A percentile compares a stretch with the other conserved stretches of the same genome.
These are phyloP conservation scores for Sporothrix inflata DNA, from an alignment of 2,329 filamentous ascomycete species.

Conservation along the genomic window DNA sequence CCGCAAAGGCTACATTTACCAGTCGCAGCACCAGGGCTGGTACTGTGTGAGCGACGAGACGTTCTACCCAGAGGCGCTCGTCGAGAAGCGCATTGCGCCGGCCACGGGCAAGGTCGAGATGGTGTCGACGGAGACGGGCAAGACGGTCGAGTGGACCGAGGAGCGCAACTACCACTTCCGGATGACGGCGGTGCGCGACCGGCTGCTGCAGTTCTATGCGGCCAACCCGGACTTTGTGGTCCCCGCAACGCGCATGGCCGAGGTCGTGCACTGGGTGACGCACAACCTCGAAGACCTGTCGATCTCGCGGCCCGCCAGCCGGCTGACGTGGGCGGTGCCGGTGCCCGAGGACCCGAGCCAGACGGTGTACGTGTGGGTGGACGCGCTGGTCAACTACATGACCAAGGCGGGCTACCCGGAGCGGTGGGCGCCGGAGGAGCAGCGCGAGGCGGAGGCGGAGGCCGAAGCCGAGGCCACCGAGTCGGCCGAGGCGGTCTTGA, in stretches of 20 bases:
- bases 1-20: conserved; percentile 78
- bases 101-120: conserved; percentile 81
- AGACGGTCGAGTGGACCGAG: conserved; percentile 90
- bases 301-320: conserved; percentile 73
- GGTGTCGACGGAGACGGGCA: conserved; percentile 84
- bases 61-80: conserved; percentile 79
- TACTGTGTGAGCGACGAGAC: conserved; percentile 97
- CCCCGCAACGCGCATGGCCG: conserved; percentile 72
- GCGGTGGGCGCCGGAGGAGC: conserved; percentile 58
- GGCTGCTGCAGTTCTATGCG: conserved; percentile 76
- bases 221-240: conserved; percentile 77
- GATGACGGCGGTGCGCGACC: conserved; percentile 79
- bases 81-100: conserved; percentile 75
- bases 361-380: conserved; percentile 98
- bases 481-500: neutral
- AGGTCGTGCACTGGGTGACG: conserved; percentile 76
- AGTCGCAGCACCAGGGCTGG: conserved; percentile 88
- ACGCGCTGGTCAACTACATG: conserved; percentile 92
- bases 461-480: conserved; percentile 18
- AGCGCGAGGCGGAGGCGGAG: conserved; percentile 12
- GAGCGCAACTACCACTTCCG: conserved; percentile 96
- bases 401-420: conserved; percentile 83
- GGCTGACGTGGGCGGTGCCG: conserved; percentile 84
- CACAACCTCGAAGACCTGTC: conserved; percentile 84
- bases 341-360: conserved; percentile 84